phyloP scores from a whole-genome alignment of 2,329 filamentous ascomycete genomes.

The Colletotrichum plurivorum region DNA sequence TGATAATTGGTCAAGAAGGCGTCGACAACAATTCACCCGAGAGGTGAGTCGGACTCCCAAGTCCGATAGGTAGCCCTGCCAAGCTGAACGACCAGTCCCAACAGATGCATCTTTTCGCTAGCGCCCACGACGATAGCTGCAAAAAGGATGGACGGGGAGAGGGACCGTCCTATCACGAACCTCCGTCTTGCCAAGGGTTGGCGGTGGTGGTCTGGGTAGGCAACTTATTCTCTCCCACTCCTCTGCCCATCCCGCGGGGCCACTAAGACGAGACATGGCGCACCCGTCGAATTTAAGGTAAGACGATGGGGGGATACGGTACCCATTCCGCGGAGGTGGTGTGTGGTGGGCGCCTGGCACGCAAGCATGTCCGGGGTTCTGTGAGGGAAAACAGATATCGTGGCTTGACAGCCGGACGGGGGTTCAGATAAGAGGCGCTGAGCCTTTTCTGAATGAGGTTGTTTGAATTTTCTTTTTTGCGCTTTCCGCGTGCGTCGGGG shows the following conservation, averaged over 20 bases:
- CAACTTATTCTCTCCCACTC: constrained; percentile 1
- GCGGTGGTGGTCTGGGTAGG: not conserved
- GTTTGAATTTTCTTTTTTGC: no score
- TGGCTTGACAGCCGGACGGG: constrained; percentile 15
- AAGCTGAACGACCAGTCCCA: not conserved
- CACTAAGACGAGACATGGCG: not conserved
- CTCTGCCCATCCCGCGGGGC: constrained; percentile 3
- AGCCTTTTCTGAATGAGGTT: not conserved
- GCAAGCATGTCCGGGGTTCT: constrained; percentile 10
- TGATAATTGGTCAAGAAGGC: not conserved
- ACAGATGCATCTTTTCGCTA: constrained; percentile 1
- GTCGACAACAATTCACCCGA: not conserved
- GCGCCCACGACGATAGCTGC: constrained; percentile 11
- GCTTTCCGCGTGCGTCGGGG: constrained; percentile 13
- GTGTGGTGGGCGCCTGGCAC: not conserved
- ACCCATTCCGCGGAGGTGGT: constrained; percentile 1
- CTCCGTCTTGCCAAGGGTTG: not conserved
- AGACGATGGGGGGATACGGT: constrained; percentile 5
- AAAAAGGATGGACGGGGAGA: constrained; percentile 6
- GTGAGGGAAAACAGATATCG: constrained; percentile 15
- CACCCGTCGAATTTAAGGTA: constrained; percentile 9
- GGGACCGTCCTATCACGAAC: no score
- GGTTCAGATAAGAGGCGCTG: not conserved
- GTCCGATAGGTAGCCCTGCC: not conserved
- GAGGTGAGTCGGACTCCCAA: not conserved